Evolutionary conservation across 306 rosid species (phyloP).

Genomic region (Quercus ilex): DNA sequence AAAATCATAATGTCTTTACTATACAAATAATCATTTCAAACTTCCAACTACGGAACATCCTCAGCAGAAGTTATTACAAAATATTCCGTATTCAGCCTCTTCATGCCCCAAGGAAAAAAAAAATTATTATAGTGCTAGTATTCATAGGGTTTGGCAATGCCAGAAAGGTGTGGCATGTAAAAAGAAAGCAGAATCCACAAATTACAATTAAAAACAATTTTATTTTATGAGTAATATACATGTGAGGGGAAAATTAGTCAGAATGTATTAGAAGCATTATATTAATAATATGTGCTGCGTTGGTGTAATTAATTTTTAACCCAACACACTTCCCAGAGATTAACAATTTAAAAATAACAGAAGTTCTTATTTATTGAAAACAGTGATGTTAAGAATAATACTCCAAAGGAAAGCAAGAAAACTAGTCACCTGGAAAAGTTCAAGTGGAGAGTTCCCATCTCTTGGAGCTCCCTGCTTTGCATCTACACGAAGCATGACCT

Average conservation of each 20-base stretch:
- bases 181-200: not conserved
- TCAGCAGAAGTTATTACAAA: not conserved
- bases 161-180: not conserved
- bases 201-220: not conserved
- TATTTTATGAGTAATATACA: too few species aligned
- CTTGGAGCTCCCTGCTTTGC: conserved; percentile 94
- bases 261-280: too few species aligned
- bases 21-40: not conserved
- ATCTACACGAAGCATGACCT: conserved; percentile 92
- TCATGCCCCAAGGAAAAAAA: not conserved
- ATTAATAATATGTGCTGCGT: too few species aligned
- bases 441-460: conserved; percentile 88
- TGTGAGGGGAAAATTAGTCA: too few species aligned
- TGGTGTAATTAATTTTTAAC: too few species aligned
- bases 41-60: not conserved
- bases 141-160: not conserved
- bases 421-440: conserved; percentile 74
- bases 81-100: not conserved
- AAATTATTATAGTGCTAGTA: not conserved
- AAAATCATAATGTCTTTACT: not conserved
- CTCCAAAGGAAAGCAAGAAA: not conserved
- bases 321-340: too few species aligned
- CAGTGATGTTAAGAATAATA: not conserved
- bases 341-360: too few species aligned
- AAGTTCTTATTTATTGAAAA: not conserved